These are phyloP conservation scores for Quercus agrifolia DNA, from an alignment of 306 rosid species.

Conservation along the genomic window DNA sequence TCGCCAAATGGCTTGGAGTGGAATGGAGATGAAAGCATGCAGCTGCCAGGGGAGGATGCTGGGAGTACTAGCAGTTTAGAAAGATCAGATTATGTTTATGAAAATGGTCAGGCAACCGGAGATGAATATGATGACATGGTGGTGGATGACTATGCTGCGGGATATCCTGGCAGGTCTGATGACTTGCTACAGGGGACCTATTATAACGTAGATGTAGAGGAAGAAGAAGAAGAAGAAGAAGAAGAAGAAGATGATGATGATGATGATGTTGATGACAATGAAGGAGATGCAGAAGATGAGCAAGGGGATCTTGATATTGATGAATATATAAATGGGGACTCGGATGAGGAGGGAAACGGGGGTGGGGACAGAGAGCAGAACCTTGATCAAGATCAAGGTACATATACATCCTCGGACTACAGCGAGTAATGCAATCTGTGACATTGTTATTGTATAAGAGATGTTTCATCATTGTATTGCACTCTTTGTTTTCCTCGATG, in stretches of 20 bases:
- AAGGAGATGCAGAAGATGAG: constrained; percentile 11
- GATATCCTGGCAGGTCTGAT: constrained; percentile 32
- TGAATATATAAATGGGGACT: constrained; percentile 37
- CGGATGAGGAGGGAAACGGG: constrained; percentile 26
- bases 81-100: constrained; percentile 40
- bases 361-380: constrained; percentile 27
- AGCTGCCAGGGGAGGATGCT: constrained; percentile 20
- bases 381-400: constrained; percentile 18
- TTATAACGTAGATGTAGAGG: constrained; percentile 30
- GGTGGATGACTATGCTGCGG: constrained; percentile 27
- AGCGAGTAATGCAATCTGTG: constrained; percentile 26
- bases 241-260: constrained; percentile 16
- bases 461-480: neutral
- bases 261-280: neutral
- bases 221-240: constrained; percentile 5
- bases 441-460: neutral
- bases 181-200: constrained; percentile 25
- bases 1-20: constrained; percentile 16
- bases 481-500: neutral
- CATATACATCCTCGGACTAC: constrained; percentile 40
- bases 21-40: constrained; percentile 19
- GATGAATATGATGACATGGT: constrained; percentile 33
- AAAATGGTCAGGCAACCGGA: constrained; percentile 33
- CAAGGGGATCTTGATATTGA: constrained; percentile 37
- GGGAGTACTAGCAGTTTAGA: constrained; percentile 37